These are phyloP conservation scores for Hypholoma fasciculare DNA, from an alignment of 768 basidiomycete genomes.

Conservation along the genomic window DNA sequence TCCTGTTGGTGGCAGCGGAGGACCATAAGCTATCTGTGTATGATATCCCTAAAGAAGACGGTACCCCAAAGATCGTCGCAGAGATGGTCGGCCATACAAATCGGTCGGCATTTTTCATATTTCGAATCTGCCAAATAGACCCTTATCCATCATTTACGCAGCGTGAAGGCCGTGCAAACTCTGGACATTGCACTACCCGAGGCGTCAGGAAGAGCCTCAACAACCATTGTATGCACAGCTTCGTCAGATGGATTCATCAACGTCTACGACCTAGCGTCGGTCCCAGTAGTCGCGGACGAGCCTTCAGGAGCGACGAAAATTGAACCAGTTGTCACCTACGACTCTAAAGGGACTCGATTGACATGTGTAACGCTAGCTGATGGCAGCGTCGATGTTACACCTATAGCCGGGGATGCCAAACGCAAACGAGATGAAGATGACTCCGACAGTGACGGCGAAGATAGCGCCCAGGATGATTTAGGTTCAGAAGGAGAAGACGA, in stretches of 20 bases:
- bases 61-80: slow-evolving; percentile 62
- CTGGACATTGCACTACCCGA: slow-evolving; percentile 59
- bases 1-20: slow-evolving; percentile 85
- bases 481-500: slow-evolving; percentile 20
- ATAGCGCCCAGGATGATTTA: slow-evolving; percentile 29
- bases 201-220: slow-evolving; percentile 34
- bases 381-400: slow-evolving; percentile 19
- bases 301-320: slow-evolving; percentile 31
- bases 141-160: slow-evolving; percentile 23
- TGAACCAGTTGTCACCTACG: slow-evolving; percentile 64
- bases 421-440: slow-evolving; percentile 25
- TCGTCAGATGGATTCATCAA: slow-evolving; percentile 91
- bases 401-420: slow-evolving; percentile 19
- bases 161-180: slow-evolving; percentile 80
- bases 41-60: slow-evolving; percentile 47
- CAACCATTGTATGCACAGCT: slow-evolving; percentile 70
- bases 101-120: slow-evolving; percentile 53
- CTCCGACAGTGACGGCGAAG: slow-evolving; percentile 27
- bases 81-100: slow-evolving; percentile 81
- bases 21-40: slow-evolving; percentile 88
- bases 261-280: slow-evolving; percentile 65
- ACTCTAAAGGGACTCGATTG: slow-evolving; percentile 83
- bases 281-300: slow-evolving; percentile 32
- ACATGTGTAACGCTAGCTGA: slow-evolving; percentile 58
- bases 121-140: too few species aligned